These are phyloP conservation scores for Eustoma russellianum DNA, from an alignment of 257 asterid genomes.

Conservation along the genomic window DNA sequence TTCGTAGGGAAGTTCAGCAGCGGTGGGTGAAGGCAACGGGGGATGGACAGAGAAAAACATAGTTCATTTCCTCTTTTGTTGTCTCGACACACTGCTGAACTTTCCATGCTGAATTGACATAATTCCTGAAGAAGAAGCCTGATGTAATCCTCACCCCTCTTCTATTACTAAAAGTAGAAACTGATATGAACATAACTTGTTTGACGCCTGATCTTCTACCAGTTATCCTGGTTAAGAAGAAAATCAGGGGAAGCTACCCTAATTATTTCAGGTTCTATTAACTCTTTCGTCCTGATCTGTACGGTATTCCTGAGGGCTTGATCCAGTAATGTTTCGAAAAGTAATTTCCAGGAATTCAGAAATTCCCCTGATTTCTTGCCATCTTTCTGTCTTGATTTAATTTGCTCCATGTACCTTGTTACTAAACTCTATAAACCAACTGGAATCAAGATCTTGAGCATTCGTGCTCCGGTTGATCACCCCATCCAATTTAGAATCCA, in stretches of 20 bases:
- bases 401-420: constrained; percentile 6
- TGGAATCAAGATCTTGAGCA: background rate
- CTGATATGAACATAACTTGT: background rate
- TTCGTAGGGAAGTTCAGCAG: no score
- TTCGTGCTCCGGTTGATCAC: constrained; percentile 3
- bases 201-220: constrained; percentile 3
- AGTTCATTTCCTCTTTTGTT: no score
- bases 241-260: no score
- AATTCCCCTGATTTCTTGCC: constrained; percentile 56
- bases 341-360: constrained; percentile 35
- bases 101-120: no score
- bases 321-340: constrained; percentile 43
- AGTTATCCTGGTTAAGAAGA: no score
- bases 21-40: no score
- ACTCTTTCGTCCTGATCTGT: constrained; percentile 14
- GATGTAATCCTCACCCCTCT: no score
- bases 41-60: no score
- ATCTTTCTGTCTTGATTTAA: constrained; percentile 8
- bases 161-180: no score
- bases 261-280: no score
- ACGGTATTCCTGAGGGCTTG: constrained; percentile 38
- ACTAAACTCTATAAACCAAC: constrained; percentile 4
- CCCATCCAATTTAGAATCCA: constrained; percentile 31
- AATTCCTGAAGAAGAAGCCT: no score
- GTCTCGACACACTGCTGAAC: no score